Conservation (phyloP, 257 asterid genomes). For the Thymus mandschuricus region DNA sequence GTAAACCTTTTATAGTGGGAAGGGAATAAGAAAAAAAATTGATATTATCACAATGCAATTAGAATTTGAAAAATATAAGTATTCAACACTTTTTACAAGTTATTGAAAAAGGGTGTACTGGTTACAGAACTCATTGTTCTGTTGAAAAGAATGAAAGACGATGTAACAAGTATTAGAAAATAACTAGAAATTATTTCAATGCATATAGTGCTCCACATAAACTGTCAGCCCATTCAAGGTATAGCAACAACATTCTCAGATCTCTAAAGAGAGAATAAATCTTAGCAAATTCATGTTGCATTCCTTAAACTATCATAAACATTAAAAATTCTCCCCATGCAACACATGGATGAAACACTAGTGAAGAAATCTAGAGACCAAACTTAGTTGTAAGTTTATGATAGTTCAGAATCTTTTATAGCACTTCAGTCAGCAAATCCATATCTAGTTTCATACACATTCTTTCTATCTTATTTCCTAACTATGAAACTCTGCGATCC, state of each 20-base stretch:
- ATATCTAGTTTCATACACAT: neutral
- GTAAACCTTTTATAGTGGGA: neutral
- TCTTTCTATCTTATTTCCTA: neutral
- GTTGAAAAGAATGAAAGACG: slow-evolving; percentile 4
- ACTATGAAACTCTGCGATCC: neutral
- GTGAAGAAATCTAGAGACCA: neutral
- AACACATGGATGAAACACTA: neutral
- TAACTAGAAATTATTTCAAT: slow-evolving; percentile 9
- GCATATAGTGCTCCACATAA: slow-evolving; percentile 12
- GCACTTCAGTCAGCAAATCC: neutral
- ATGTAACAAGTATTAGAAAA: neutral
- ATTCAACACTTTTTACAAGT: neutral
- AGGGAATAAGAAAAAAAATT: neutral
- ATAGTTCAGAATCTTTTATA: neutral
- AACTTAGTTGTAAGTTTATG: slow-evolving; percentile 1
- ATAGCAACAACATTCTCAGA: slow-evolving; percentile 1
- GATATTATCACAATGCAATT: slow-evolving; percentile 6
- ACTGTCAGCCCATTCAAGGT: slow-evolving; percentile 17
- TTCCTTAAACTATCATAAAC: neutral
- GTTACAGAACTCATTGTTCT: neutral
- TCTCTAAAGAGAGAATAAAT: neutral
- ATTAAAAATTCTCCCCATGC: neutral
- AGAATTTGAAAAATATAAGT: neutral
- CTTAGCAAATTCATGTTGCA: neutral
- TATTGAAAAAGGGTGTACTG: neutral